phyloP scores from a whole-genome alignment of 2,329 filamentous ascomycete species.

The Dryadomyces sulphureus region DNA sequence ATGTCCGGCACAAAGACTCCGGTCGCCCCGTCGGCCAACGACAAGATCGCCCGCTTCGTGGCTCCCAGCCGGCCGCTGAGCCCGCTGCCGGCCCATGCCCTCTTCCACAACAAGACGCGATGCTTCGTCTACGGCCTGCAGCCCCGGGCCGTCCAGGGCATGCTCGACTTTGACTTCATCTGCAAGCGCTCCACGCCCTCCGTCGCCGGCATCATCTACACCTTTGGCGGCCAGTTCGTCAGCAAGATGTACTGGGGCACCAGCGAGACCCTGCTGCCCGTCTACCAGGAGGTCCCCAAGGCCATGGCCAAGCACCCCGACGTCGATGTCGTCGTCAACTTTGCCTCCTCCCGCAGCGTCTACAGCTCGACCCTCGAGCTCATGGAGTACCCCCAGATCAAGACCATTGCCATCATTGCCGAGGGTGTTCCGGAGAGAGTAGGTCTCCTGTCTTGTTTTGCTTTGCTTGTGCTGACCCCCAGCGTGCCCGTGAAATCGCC shows the following conservation, averaged over 20 bases:
- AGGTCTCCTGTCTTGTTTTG: constrained; percentile 26
- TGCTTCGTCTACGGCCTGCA: constrained; percentile 99
- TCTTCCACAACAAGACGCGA: constrained; percentile 99
- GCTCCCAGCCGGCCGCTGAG: constrained; percentile 85
- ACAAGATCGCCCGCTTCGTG: constrained; percentile 95
- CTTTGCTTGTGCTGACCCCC: constrained; percentile 13
- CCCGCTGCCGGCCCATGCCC: constrained; percentile 73
- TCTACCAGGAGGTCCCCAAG: constrained; percentile 90
- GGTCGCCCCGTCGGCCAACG: constrained; percentile 63
- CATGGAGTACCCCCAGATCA: constrained; percentile 93
- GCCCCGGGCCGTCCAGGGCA: constrained; percentile 79
- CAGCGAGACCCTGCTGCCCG: constrained; percentile 93
- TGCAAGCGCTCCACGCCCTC: constrained; percentile 97
- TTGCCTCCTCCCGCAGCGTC: constrained; percentile 95
- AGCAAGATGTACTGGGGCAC: constrained; percentile 99
- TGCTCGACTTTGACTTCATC: constrained; percentile 99
- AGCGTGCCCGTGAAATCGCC: constrained; percentile 92
- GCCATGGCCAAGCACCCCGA: constrained; percentile 93
- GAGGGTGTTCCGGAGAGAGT: constrained; percentile 97
- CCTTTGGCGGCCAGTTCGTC: constrained; percentile 98
- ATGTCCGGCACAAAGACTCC: constrained; percentile 26
- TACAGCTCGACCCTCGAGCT: constrained; percentile 98
- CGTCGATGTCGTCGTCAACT: constrained; percentile 98
- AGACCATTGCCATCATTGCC: constrained; percentile 97
- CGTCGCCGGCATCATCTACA: constrained; percentile 98